Percentiles rank a stretch among this genome's conserved stretches.
Evolutionary conservation across 495 filamentous ascomycete genomes (phyloP).

Genomic region (Staphylotrichum tortipilum): DNA sequence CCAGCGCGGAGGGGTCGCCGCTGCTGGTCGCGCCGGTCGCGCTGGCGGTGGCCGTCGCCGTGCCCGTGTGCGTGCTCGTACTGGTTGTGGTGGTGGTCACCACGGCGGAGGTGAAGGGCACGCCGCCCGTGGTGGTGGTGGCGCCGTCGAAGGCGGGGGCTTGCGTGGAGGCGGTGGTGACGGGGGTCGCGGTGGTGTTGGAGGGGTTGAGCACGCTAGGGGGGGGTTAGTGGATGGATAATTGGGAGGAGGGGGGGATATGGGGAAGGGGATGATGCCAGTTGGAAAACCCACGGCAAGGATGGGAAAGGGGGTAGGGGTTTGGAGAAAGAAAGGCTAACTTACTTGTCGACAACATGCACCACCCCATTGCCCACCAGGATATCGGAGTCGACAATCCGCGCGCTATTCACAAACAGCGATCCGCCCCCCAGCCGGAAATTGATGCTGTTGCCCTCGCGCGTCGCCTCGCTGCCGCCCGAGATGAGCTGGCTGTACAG

Average conservation of each 20-base stretch:
- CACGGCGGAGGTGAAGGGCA: slow-evolving; percentile 42
- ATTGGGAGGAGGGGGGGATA: not conserved
- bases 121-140: slow-evolving; percentile 23
- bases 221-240: not conserved
- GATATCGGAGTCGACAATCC: slow-evolving; percentile 40
- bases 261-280: not conserved
- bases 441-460: slow-evolving; percentile 42
- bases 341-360: slow-evolving; percentile 52
- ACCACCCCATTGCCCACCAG: slow-evolving; percentile 60
- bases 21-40: too few species aligned
- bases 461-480: slow-evolving; percentile 28
- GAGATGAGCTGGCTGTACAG: slow-evolving; percentile 41
- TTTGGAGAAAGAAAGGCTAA: too few species aligned
- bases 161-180: slow-evolving; percentile 36
- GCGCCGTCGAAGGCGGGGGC: slow-evolving; percentile 46
- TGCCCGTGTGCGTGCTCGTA: too few species aligned
- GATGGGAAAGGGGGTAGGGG: not conserved
- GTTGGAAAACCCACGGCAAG: not conserved
- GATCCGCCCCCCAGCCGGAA: slow-evolving; percentile 41
- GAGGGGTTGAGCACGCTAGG: slow-evolving; percentile 53
- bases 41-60: too few species aligned
- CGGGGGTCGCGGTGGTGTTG: slow-evolving; percentile 38
- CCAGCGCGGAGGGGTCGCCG: too few species aligned
- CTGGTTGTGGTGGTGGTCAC: slow-evolving; percentile 11
- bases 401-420: slow-evolving; percentile 33